Base-by-base conservation (phyloP, 202 grass and related monocot species). In the Digitaria exilis region DNA sequence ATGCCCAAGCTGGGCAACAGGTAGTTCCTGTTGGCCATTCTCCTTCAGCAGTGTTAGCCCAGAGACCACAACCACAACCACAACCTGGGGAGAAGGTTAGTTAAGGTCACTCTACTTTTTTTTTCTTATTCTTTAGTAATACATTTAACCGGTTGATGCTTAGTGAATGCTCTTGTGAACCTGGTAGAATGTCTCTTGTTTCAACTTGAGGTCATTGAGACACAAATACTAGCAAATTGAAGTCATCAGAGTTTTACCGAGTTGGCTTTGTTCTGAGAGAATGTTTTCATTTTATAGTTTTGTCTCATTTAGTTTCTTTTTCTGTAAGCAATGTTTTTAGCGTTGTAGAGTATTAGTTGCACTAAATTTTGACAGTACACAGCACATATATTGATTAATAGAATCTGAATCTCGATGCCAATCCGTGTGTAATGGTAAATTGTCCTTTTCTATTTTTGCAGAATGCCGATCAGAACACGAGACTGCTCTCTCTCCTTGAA, bases 401-500 rank as follows among this genome's bases (percentile, higher is more conserved):
- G 18, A 83, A 54, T 70, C 2, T 83, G 48, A 83, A 24, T 73
- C 39, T 43, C 24, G 63, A 69, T 85, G 65, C 56, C 32, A 70
- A 64, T 9, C 60, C 2, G 10, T 73, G 16, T 41, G 35, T 77
- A 79, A 37, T 43, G 50, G 15, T 73, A 75, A 55, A 62, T 83
- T 75, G 26, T 6, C 68, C 81, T 5, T 83, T 71, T 76, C 55
- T 76, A 65, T 86, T 82, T 76, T 10, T 17, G 57, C 63, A 90
- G 82, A 88, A 87, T 72, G 59, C 25, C 0, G 54, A 80, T 84
- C 77, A 39, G 18, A 86, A 71, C 61, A 76, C 87, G 80, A 83
- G 80, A 64, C 84, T 98, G 65, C 68, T 89, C 45, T 85, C 87
- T 73, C 77, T 99, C 50, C 67, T 96, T 57, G 86, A 99, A 58